These are phyloP conservation scores for Asterophora lycoperdoides DNA, from an alignment of 768 basidiomycete species.

Conservation along the genomic window DNA sequence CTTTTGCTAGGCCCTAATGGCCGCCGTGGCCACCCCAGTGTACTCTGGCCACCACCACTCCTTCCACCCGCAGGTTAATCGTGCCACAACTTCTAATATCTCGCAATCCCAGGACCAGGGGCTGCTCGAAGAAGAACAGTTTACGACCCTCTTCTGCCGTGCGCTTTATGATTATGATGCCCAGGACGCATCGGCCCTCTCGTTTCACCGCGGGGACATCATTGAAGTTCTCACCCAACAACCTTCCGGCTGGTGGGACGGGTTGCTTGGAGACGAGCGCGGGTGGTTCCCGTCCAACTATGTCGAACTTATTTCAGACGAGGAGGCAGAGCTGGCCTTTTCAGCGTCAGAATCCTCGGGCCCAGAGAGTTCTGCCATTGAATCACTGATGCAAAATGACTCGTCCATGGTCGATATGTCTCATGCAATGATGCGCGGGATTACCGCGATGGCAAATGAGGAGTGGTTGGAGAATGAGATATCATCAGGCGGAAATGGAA, in stretches of 20 bases:
- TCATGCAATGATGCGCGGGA: slow-evolving; percentile 41
- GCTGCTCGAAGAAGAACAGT: slow-evolving; percentile 55
- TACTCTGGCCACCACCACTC: slow-evolving; percentile 22
- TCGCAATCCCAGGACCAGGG: slow-evolving; percentile 25
- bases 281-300: slow-evolving; percentile 99
- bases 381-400: slow-evolving; percentile 19
- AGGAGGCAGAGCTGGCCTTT: slow-evolving; percentile 71
- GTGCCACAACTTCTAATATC: slow-evolving; percentile 16
- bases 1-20: slow-evolving; percentile 20
- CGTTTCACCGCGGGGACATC: slow-evolving; percentile 81
- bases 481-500: slow-evolving; percentile 28
- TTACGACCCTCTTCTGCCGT: slow-evolving; percentile 78
- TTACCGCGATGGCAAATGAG: slow-evolving; percentile 42
- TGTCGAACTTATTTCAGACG: slow-evolving; percentile 72
- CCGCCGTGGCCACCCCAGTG: slow-evolving; percentile 28
- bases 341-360: slow-evolving; percentile 46
- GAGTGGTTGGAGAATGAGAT: slow-evolving; percentile 55
- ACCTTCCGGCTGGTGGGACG: slow-evolving; percentile 98
- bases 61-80: slow-evolving; percentile 19
- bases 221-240: slow-evolving; percentile 92
- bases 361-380: slow-evolving; percentile 23
- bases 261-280: slow-evolving; percentile 80
- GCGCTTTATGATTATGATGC: slow-evolving; percentile 90
- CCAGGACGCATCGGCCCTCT: slow-evolving; percentile 84
- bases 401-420: slow-evolving; percentile 43